Evolutionary conservation across 1,139 yeast species (phyloP).

Genomic region (Blastobotrys serpentis): DNA sequence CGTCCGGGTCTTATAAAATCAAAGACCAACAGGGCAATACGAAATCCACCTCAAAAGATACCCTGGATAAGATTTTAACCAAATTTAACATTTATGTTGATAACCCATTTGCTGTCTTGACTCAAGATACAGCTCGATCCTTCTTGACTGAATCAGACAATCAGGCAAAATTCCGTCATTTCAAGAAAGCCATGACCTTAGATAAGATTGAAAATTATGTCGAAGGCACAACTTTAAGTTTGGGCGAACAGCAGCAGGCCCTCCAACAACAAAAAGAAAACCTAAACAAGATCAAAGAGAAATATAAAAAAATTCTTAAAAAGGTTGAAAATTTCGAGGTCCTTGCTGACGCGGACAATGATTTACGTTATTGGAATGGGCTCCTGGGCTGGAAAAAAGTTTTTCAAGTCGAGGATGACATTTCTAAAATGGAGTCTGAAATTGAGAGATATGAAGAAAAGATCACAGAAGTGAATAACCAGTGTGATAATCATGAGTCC

Average conservation of each 20-base stretch:
- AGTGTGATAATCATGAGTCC: not conserved
- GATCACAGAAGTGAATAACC: not conserved
- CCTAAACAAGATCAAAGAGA: slow-evolving; percentile 6
- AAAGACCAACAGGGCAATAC: slow-evolving; percentile 52
- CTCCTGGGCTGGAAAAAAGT: slow-evolving; percentile 29
- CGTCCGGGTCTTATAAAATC: slow-evolving; percentile 53
- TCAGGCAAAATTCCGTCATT: slow-evolving; percentile 65
- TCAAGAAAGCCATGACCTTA: slow-evolving; percentile 76
- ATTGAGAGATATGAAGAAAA: slow-evolving; percentile 23
- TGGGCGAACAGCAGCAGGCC: slow-evolving; percentile 42
- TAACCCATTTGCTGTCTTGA: slow-evolving; percentile 88
- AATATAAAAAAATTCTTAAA: not conserved
- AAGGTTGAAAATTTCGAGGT: not conserved
- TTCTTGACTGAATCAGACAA: slow-evolving; percentile 53
- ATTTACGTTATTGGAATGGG: slow-evolving; percentile 9
- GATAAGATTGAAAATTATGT: slow-evolving; percentile 44
- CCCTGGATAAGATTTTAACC: slow-evolving; percentile 65
- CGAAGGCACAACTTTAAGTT: slow-evolving; percentile 37
- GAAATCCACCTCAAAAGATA: slow-evolving; percentile 60
- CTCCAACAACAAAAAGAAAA: slow-evolving; percentile 35
- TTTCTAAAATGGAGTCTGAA: slow-evolving; percentile 28
- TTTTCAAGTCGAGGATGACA: slow-evolving; percentile 26
- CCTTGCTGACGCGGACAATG: not conserved
- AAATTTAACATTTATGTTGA: slow-evolving; percentile 77
- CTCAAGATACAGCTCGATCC: slow-evolving; percentile 93